Conservation (phyloP, 106 monocot species). For the Dioscorea alata region DNA sequence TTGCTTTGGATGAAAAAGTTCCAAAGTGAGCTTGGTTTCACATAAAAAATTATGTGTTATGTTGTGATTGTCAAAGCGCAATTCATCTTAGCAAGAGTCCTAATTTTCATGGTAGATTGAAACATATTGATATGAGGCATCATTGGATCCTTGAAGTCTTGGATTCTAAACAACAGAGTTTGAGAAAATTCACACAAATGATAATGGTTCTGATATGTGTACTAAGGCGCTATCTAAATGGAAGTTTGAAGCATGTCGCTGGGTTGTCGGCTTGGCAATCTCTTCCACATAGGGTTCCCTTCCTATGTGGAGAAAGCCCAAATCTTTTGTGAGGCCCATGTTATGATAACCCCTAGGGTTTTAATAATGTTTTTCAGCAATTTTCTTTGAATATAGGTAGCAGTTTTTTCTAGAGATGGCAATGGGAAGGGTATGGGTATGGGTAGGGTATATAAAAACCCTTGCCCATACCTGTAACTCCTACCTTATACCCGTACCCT, state of each 20-base stretch:
- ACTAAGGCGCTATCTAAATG: background rate
- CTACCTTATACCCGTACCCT: too few species aligned
- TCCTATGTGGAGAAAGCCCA: too few species aligned
- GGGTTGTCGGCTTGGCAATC: background rate
- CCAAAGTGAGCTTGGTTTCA: background rate
- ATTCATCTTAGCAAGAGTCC: background rate
- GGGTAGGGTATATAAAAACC: too few species aligned
- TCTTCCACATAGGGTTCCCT: slow-evolving; percentile 1
- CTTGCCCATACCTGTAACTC: too few species aligned
- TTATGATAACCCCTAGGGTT: too few species aligned
- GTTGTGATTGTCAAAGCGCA: slow-evolving; percentile 1
- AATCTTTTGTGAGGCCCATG: too few species aligned
- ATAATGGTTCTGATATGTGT: background rate
- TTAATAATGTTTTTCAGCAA: too few species aligned
- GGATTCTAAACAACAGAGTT: background rate
- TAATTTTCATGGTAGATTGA: background rate
- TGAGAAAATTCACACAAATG: slow-evolving; percentile 2
- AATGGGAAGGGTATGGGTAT: too few species aligned
- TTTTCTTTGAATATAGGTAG: too few species aligned
- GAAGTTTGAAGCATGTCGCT: background rate
- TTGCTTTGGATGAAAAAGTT: slow-evolving; percentile 3
- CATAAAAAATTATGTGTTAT: background rate
- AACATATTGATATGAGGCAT: too few species aligned
- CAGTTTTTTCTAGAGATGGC: too few species aligned
- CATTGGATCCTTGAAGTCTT: slow-evolving; percentile 1